phyloP scores from a whole-genome alignment of 169 alveolate genomes.

The Plasmodium relictum region DNA sequence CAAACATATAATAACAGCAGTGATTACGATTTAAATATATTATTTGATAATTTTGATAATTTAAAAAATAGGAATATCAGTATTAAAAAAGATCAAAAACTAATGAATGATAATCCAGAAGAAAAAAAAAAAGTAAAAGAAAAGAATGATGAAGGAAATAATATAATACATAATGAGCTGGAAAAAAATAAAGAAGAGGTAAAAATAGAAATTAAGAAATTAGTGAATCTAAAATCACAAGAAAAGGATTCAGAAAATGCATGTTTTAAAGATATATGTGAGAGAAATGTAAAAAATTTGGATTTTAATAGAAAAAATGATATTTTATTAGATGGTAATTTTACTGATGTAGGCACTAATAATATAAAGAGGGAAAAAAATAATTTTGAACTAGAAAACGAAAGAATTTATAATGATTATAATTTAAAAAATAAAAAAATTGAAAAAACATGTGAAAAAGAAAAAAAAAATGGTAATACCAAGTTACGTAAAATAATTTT shows the following conservation, averaged over 20 bases:
- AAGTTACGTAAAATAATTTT: slow-evolving; percentile 11
- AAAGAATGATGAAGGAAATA: background rate
- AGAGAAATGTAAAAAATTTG: background rate
- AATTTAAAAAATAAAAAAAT: background rate
- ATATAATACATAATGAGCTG: background rate
- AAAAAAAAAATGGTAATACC: background rate
- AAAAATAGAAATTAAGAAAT: background rate
- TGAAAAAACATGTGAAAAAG: background rate
- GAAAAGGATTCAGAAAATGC: background rate
- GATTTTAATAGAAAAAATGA: background rate
- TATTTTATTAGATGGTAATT: background rate
- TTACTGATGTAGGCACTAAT: background rate
- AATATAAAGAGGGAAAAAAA: background rate
- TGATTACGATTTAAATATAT: background rate
- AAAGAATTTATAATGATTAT: background rate
- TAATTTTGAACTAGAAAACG: background rate
- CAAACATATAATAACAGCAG: background rate
- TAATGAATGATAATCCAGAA: background rate
- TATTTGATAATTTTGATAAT: background rate
- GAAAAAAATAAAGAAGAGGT: background rate
- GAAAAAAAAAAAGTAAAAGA: background rate
- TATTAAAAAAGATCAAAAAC: background rate
- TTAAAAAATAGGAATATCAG: no score
- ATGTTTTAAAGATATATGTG: background rate
- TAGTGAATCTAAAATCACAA: background rate